phyloP scores from a whole-genome alignment of 2,329 filamentous ascomycete genomes.

The Acrocalymma vagum region DNA sequence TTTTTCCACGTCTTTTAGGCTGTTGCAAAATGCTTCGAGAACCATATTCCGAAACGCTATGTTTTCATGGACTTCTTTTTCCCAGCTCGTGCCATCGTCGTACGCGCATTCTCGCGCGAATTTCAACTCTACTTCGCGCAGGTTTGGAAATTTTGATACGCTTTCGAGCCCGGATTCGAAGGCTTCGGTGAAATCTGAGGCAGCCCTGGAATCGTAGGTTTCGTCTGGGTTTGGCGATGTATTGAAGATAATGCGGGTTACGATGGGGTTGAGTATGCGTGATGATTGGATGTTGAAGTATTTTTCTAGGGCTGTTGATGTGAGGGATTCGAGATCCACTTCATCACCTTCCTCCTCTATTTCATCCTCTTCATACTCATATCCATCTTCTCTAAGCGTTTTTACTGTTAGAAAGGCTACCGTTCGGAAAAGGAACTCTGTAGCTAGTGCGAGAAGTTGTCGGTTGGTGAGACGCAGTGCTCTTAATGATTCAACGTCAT shows the following conservation, averaged over 20 bases:
- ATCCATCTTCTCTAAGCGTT: too few relatives aligned
- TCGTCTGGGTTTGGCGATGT: constrained; percentile 12
- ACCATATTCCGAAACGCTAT: constrained; percentile 13
- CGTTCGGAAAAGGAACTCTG: constrained; percentile 12
- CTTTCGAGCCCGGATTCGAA: constrained; percentile 3
- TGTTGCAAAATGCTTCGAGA: constrained; percentile 10
- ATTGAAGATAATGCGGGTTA: constrained; percentile 9
- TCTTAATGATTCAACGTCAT: constrained; percentile 9
- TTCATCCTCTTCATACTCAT: too few relatives aligned
- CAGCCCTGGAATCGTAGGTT: neutral
- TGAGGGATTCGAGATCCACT: too few relatives aligned
- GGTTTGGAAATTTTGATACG: constrained; percentile 9
- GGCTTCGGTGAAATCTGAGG: neutral
- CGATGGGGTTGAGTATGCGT: constrained; percentile 2
- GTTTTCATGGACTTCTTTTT: constrained; percentile 13
- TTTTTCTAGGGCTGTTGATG: constrained; percentile 8
- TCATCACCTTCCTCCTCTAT: constrained; percentile 6
- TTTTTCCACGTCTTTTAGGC: constrained; percentile 2
- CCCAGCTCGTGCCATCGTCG: neutral
- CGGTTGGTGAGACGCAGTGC: constrained; percentile 8
- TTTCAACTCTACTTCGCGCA: constrained; percentile 16
- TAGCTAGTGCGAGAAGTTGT: constrained; percentile 4
- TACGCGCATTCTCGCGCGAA: constrained; percentile 14
- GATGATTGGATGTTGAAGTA: constrained; percentile 2
- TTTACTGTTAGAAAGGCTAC: too few relatives aligned